phyloP scores from a whole-genome alignment of 2,329 filamentous ascomycete species.

The Fusarium neocosmosporiellum region DNA sequence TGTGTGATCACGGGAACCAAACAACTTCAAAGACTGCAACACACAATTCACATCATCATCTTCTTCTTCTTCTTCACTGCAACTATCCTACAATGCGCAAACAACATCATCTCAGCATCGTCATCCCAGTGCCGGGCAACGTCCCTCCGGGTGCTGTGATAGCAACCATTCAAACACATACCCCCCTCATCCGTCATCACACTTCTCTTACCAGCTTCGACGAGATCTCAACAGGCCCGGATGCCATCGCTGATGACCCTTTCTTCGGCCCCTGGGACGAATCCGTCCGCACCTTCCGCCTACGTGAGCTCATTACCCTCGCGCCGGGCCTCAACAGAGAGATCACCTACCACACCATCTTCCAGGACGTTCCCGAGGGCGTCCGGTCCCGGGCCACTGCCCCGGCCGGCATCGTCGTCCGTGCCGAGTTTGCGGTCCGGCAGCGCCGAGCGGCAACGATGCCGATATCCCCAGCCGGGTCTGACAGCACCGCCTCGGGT shows the following conservation, averaged over 20 bases:
- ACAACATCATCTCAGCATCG: constrained; percentile 49
- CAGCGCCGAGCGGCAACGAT: constrained; percentile 25
- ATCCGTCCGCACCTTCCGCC: constrained; percentile 49
- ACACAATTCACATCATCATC: background rate
- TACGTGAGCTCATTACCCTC: constrained; percentile 49
- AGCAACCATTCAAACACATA: constrained; percentile 53
- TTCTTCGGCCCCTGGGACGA: constrained; percentile 55
- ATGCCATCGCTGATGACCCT: constrained; percentile 52
- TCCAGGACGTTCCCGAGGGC: constrained; percentile 55
- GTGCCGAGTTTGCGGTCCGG: constrained; percentile 51
- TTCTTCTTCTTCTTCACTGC: background rate
- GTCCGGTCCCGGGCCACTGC: constrained; percentile 57
- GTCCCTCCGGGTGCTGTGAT: constrained; percentile 53
- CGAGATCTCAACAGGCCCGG: constrained; percentile 47
- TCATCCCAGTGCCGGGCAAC: constrained; percentile 55
- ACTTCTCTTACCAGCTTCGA: constrained; percentile 51
- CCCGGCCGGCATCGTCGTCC: constrained; percentile 55
- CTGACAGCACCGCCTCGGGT: constrained; percentile 42
- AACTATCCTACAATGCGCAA: constrained; percentile 43
- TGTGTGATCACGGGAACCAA: background rate
- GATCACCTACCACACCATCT: constrained; percentile 56
- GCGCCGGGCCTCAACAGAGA: constrained; percentile 55
- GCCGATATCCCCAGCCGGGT: constrained; percentile 40
- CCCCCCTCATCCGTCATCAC: constrained; percentile 56
- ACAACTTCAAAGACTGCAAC: background rate